A percentile compares a stretch with the other conserved stretches of the same genome.
Evolutionary conservation across 495 filamentous ascomycete species (phyloP).

Genomic region (Hypoxylon lenormandii): DNA sequence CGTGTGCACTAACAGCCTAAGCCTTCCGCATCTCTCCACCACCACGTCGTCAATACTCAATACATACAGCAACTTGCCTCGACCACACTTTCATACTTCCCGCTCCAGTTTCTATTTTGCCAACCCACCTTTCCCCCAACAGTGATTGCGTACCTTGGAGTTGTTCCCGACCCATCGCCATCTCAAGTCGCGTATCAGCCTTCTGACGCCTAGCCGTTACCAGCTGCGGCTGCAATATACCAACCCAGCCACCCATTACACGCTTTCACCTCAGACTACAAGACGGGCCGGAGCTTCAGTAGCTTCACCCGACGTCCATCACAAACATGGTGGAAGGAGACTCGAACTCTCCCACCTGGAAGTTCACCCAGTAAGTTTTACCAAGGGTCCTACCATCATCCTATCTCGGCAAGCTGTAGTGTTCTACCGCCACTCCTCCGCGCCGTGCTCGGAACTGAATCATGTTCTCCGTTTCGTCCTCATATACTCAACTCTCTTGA

Average conservation of each 20-base stretch:
- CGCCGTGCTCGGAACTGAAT: background rate
- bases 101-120: background rate
- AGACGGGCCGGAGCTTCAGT: constrained; percentile 42
- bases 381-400: constrained; percentile 21
- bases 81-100: constrained; percentile 10
- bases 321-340: constrained; percentile 96
- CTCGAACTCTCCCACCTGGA: constrained; percentile 93
- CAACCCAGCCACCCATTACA: constrained; percentile 20
- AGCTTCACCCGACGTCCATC: constrained; percentile 51
- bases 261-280: constrained; percentile 12
- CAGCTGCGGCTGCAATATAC: constrained; percentile 30
- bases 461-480: constrained; percentile 3
- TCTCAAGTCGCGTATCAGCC: constrained; percentile 34
- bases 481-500: constrained; percentile 7
- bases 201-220: constrained; percentile 16
- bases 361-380: constrained; percentile 97
- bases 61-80: constrained; percentile 34
- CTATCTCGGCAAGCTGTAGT: background rate
- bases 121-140: constrained; percentile 21
- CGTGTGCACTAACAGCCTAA: constrained; percentile 37
- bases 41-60: constrained; percentile 37
- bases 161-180: constrained; percentile 31
- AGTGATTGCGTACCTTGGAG: constrained; percentile 23
- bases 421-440: constrained; percentile 7
- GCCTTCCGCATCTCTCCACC: constrained; percentile 30